Evolutionary conservation across 371 early-diverging fungal species (phyloP).

Genomic region (Zychaea mexicana): DNA sequence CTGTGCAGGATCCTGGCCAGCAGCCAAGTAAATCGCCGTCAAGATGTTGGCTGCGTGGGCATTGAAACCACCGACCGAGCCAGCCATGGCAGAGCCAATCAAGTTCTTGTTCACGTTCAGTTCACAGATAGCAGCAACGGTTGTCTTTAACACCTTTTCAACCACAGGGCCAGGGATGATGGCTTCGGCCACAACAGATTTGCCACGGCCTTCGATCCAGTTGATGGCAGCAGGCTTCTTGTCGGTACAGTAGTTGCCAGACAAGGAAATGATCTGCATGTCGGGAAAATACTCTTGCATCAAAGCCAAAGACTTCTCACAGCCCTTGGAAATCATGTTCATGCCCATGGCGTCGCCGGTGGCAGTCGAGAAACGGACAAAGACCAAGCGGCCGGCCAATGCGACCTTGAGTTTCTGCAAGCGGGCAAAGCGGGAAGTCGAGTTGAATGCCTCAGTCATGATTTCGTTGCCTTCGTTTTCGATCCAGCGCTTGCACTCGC

Average conservation of each 20-base stretch:
- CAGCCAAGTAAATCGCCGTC: conserved; percentile 93
- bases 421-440: conserved; percentile 90
- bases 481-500: conserved; percentile 75
- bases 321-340: conserved; percentile 99
- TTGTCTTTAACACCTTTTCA: conserved; percentile 86
- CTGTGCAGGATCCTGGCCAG: conserved; percentile 98
- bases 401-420: conserved; percentile 83
- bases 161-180: conserved; percentile 83
- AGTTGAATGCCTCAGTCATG: conserved; percentile 81
- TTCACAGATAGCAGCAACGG: conserved; percentile 77
- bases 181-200: conserved; percentile 91
- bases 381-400: conserved; percentile 84
- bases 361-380: conserved; percentile 85
- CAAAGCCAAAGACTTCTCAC: conserved; percentile 75
- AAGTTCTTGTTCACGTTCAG: conserved; percentile 90
- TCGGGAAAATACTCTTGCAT: conserved; percentile 68
- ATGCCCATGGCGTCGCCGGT: conserved; percentile 99
- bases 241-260: conserved; percentile 97
- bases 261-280: conserved; percentile 83
- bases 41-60: conserved; percentile 96
- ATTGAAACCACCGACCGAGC: conserved; percentile 94
- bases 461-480: conserved; percentile 67
- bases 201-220: conserved; percentile 98
- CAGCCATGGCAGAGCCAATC: conserved; percentile 95
- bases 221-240: conserved; percentile 98